Percentiles rank a stretch among this genome's conserved stretches.
phyloP scores from a whole-genome alignment of 2,329 filamentous ascomycete genomes.

The Trichoderma sp. region DNA sequence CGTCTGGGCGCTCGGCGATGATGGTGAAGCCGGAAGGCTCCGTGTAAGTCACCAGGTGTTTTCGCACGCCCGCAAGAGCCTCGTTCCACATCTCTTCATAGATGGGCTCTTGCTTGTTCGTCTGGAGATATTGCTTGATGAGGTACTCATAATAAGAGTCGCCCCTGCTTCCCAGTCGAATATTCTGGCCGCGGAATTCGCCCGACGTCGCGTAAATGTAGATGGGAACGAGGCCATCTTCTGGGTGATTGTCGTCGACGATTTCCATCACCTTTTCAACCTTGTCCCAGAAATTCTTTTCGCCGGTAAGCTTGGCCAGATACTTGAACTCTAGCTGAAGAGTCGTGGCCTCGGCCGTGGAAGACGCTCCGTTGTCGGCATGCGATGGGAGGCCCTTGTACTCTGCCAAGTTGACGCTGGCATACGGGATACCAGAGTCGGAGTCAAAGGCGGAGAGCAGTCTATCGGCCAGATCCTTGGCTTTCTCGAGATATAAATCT shows the following conservation, averaged over 20 bases:
- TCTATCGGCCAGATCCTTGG: constrained; percentile 85
- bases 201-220: constrained; percentile 80
- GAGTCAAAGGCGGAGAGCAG: constrained; percentile 86
- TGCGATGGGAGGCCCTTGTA: constrained; percentile 76
- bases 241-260: constrained; percentile 74
- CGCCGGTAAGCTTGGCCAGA: constrained; percentile 87
- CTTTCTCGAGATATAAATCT: constrained; percentile 94
- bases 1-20: constrained; percentile 77
- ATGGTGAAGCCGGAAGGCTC: constrained; percentile 78
- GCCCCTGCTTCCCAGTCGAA: constrained; percentile 86
- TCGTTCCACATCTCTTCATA: constrained; percentile 95
- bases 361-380: constrained; percentile 80
- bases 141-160: constrained; percentile 99
- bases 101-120: constrained; percentile 76
- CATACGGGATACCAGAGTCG: constrained; percentile 79
- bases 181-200: constrained; percentile 76
- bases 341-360: constrained; percentile 88
- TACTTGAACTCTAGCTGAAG: constrained; percentile 98
- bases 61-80: constrained; percentile 77
- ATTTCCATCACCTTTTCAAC: constrained; percentile 90
- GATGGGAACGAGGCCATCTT: constrained; percentile 86
- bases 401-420: constrained; percentile 82
- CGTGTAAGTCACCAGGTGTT: constrained; percentile 88
- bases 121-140: constrained; percentile 97
- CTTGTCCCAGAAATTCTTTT: constrained; percentile 87